Conservation (phyloP, 2,329 filamentous ascomycete genomes). For the Neofusicoccum ribis region DNA sequence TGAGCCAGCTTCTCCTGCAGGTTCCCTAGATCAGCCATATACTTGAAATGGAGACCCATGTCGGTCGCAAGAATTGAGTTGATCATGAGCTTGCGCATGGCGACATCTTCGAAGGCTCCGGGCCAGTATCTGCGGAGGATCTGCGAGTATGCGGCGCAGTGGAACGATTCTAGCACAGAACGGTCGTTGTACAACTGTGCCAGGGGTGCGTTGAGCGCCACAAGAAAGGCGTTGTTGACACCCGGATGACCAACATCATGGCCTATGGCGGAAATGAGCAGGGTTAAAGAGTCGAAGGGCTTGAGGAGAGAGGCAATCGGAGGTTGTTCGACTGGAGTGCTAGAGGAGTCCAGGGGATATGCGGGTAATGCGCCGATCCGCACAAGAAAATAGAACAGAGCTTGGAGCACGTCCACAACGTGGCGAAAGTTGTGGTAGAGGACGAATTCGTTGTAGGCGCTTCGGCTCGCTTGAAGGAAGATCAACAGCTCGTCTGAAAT, state of each 20-base stretch:
- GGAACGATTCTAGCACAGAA: slow-evolving; percentile 94
- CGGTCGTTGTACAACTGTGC: slow-evolving; percentile 96
- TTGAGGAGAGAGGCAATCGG: slow-evolving; percentile 74
- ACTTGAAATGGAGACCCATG: slow-evolving; percentile 96
- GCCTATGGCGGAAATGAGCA: slow-evolving; percentile 93
- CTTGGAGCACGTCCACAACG: slow-evolving; percentile 93
- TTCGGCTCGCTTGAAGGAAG: slow-evolving; percentile 84
- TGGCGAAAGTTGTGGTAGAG: slow-evolving; percentile 98
- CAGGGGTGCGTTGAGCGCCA: slow-evolving; percentile 86
- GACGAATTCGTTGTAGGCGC: slow-evolving; percentile 94
- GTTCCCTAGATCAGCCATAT: slow-evolving; percentile 85
- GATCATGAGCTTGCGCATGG: slow-evolving; percentile 88
- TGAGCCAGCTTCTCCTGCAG: slow-evolving; percentile 75
- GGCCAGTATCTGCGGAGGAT: slow-evolving; percentile 94
- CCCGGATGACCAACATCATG: slow-evolving; percentile 97
- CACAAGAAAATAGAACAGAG: slow-evolving; percentile 85
- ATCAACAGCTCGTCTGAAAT: slow-evolving; percentile 72
- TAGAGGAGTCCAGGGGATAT: slow-evolving; percentile 50
- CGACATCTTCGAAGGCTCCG: slow-evolving; percentile 71
- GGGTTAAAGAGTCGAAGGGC: slow-evolving; percentile 83
- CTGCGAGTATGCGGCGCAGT: slow-evolving; percentile 95
- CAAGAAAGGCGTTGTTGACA: slow-evolving; percentile 95
- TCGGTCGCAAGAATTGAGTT: slow-evolving; percentile 97
- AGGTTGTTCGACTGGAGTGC: slow-evolving; percentile 38
- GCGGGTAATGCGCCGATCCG: slow-evolving; percentile 73